These are phyloP conservation scores for Camelina laxa DNA, from an alignment of 345 rosid genomes.

Conservation along the genomic window DNA sequence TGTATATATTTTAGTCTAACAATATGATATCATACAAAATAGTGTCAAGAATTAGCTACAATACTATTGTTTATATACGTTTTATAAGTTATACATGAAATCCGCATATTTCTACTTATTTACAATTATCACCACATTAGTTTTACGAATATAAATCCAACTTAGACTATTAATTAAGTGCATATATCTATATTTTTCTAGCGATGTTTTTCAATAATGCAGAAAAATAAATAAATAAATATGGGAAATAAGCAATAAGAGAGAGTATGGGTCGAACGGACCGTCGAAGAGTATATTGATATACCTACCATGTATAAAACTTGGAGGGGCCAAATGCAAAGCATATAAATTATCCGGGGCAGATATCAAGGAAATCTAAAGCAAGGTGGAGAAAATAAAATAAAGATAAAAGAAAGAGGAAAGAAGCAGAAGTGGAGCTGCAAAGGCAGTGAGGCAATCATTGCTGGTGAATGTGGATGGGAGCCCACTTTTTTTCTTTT, in stretches of 20 bases:
- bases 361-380: conserved; percentile 7
- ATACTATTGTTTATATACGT: background rate
- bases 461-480: conserved; percentile 52
- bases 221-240: background rate
- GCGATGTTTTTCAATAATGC: background rate
- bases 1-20: background rate
- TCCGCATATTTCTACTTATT: background rate
- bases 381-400: conserved; percentile 17
- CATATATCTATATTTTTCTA: background rate
- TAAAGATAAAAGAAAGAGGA: conserved; percentile 30
- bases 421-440: conserved; percentile 46
- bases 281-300: background rate
- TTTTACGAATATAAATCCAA: background rate
- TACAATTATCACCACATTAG: background rate
- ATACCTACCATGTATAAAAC: background rate
- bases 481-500: conserved; percentile 47
- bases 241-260: background rate
- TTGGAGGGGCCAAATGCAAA: background rate
- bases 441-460: conserved; percentile 49
- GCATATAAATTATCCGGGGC: background rate
- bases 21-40: background rate
- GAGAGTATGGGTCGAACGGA: conserved; percentile 12
- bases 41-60: background rate
- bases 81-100: background rate
- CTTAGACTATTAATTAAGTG: background rate